Evolutionary conservation across 2,329 filamentous ascomycete genomes (phyloP).

Genomic region (Ceratocystis harringtonii): DNA sequence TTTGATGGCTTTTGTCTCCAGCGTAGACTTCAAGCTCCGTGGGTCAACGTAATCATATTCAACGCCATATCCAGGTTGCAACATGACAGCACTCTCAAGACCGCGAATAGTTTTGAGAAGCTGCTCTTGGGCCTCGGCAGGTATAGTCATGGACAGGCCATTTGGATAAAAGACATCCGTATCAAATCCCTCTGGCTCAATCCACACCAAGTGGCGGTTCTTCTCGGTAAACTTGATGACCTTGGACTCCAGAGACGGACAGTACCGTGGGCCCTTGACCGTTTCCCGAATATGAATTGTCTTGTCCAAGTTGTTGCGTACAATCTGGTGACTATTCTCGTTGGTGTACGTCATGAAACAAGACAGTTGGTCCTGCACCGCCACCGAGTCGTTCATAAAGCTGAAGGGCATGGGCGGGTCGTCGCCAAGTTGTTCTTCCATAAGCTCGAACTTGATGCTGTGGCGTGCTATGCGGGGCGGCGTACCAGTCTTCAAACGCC

Average conservation of each 20-base stretch:
- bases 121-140: conserved; percentile 68
- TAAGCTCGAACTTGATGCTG: conserved; percentile 60
- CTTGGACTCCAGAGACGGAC: conserved; percentile 89
- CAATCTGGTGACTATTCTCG: conserved; percentile 62
- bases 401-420: conserved; percentile 81
- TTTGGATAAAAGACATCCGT: conserved; percentile 89
- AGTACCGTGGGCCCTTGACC: conserved; percentile 87
- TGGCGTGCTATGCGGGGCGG: conserved; percentile 71
- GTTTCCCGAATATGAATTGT: conserved; percentile 93
- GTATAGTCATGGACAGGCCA: conserved; percentile 92
- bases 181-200: conserved; percentile 89
- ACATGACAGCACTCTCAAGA: conserved; percentile 77
- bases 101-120: conserved; percentile 79
- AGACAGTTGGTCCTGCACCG: conserved; percentile 66
- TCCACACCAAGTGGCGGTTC: conserved; percentile 76
- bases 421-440: conserved; percentile 68
- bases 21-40: conserved; percentile 66
- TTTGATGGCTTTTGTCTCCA: conserved; percentile 83
- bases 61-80: conserved; percentile 90
- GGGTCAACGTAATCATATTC: conserved; percentile 99
- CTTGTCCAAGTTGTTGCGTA: conserved; percentile 82
- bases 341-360: conserved; percentile 87
- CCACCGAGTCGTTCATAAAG: conserved; percentile 65
- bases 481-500: conserved; percentile 87
- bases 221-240: conserved; percentile 76